Evolutionary conservation across 306 rosid species (phyloP).

Genomic region (Cyamopsis tetragonoloba): DNA sequence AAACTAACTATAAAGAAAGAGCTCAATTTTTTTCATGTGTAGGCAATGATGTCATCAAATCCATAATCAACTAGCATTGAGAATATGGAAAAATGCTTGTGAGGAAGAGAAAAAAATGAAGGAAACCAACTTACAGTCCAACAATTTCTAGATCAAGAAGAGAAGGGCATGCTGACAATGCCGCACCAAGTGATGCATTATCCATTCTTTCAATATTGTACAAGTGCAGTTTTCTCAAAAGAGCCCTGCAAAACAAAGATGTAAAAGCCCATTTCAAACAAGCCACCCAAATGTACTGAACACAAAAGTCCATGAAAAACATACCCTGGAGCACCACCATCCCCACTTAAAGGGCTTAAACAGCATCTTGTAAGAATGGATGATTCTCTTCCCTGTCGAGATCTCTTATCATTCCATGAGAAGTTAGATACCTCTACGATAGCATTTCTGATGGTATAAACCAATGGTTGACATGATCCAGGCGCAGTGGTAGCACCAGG

Average conservation of each 20-base stretch:
- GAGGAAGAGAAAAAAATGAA: slow-evolving; percentile 21
- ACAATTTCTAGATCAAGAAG: slow-evolving; percentile 94
- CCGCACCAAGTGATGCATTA: slow-evolving; percentile 66
- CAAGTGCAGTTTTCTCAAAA: slow-evolving; percentile 81
- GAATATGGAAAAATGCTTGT: slow-evolving; percentile 12
- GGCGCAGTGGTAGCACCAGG: slow-evolving; percentile 54
- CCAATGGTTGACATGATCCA: slow-evolving; percentile 79
- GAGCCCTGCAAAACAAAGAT: slow-evolving; percentile 48
- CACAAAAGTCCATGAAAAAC: slow-evolving; percentile 23
- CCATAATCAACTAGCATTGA: slow-evolving; percentile 1
- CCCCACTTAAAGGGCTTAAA: slow-evolving; percentile 80
- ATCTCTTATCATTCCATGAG: slow-evolving; percentile 94
- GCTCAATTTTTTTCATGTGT: not conserved
- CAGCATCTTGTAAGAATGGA: slow-evolving; percentile 87
- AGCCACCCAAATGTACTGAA: slow-evolving; percentile 1
- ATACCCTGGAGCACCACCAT: slow-evolving; percentile 78
- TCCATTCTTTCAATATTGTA: slow-evolving; percentile 95
- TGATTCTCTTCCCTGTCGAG: slow-evolving; percentile 97
- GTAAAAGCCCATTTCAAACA: slow-evolving; percentile 15
- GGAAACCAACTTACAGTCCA: slow-evolving; percentile 81
- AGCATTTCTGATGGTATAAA: slow-evolving; percentile 57
- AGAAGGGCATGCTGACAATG: slow-evolving; percentile 76
- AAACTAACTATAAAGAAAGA: not conserved
- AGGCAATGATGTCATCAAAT: not conserved
- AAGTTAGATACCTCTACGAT: slow-evolving; percentile 68